These are phyloP conservation scores for Aspergillus sp. DNA, from an alignment of 2,329 filamentous ascomycete genomes.

Conservation along the genomic window DNA sequence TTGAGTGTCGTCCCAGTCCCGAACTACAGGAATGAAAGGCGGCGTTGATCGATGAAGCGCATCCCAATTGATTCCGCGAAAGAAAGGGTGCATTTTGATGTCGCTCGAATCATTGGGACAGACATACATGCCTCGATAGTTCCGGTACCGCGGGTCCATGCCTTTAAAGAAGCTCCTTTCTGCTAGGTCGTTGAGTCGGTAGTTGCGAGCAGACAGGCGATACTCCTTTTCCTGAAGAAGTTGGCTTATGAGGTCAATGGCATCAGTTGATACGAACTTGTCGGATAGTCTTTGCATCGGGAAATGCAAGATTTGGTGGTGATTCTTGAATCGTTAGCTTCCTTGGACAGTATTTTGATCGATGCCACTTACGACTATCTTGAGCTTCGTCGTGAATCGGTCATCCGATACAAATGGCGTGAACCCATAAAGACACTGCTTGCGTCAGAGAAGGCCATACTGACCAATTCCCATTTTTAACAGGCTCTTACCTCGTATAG, in stretches of 20 bases:
- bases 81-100: conserved; percentile 85
- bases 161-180: conserved; percentile 25
- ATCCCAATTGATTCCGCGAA: conserved; percentile 71
- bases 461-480: not conserved
- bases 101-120: conserved; percentile 79
- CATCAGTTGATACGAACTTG: conserved; percentile 58
- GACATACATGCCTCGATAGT: conserved; percentile 57
- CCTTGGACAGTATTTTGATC: not conserved
- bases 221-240: conserved; percentile 68
- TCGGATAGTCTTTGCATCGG: conserved; percentile 51
- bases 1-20: conserved; percentile 64
- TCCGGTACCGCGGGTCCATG: conserved; percentile 27
- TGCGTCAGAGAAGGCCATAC: not conserved
- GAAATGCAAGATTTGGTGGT: conserved; percentile 64
- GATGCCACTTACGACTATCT: conserved; percentile 60
- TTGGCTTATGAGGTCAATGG: conserved; percentile 67
- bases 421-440: conserved; percentile 73
- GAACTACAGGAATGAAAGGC: conserved; percentile 72
- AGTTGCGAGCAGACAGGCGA: conserved; percentile 69
- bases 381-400: conserved; percentile 74
- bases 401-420: conserved; percentile 84
- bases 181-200: conserved; percentile 58
- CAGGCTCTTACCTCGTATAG: conserved; percentile 61
- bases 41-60: conserved; percentile 63
- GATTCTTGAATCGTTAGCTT: conserved; percentile 47